Evolutionary conservation across 495 filamentous ascomycete genomes (phyloP).

Genomic region (Podospora conica): DNA sequence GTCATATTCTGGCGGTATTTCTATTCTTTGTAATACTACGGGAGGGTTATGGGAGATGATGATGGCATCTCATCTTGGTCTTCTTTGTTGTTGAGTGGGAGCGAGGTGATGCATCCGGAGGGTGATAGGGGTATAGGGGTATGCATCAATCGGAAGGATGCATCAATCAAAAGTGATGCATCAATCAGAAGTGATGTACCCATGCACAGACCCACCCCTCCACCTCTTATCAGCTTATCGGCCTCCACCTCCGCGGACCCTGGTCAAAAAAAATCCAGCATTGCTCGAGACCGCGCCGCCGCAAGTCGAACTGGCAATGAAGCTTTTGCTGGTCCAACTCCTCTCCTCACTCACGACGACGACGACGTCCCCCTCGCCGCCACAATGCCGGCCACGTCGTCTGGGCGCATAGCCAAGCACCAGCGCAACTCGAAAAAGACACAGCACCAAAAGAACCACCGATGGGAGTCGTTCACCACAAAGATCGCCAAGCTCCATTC

Average conservation of each 20-base stretch:
- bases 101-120: not conserved
- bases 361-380: conserved; percentile 11
- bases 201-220: not conserved
- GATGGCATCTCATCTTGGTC: not conserved
- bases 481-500: conserved; percentile 85
- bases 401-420: conserved; percentile 59
- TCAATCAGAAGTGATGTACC: not conserved
- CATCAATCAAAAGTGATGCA: not conserved
- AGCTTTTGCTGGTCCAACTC: conserved; percentile 4
- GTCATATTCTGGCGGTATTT: not conserved
- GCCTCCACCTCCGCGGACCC: conserved; percentile 13
- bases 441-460: conserved; percentile 68
- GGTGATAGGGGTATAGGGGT: not conserved
- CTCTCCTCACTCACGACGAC: conserved; percentile 4
- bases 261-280: conserved; percentile 25
- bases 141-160: not conserved
- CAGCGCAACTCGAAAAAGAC: conserved; percentile 62
- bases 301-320: conserved; percentile 2
- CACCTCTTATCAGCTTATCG: conserved; percentile 32
- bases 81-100: not conserved
- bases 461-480: conserved; percentile 86
- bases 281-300: not conserved
- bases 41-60: not conserved
- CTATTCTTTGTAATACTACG: not conserved
- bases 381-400: conserved; percentile 50